phyloP scores from a whole-genome alignment of 1,139 yeast genomes.

The Barnettozyma hawaiiensis region DNA sequence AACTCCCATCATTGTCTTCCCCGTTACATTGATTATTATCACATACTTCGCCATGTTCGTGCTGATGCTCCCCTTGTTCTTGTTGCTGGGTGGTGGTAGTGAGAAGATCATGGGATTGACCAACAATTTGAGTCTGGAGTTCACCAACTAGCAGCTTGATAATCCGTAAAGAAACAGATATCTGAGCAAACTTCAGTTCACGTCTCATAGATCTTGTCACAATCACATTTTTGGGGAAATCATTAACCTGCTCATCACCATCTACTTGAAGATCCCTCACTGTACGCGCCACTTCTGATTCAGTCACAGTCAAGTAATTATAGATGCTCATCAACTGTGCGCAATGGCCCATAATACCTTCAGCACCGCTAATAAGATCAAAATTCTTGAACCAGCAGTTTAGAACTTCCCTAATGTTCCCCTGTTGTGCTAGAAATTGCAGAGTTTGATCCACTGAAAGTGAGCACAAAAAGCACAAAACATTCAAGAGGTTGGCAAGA shows the following conservation, averaged over 20 bases:
- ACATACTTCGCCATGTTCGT: slow-evolving; percentile 27
- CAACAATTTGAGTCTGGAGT: slow-evolving; percentile 48
- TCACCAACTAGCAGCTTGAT: slow-evolving; percentile 67
- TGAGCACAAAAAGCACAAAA: slow-evolving; percentile 67
- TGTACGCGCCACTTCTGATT: slow-evolving; percentile 23
- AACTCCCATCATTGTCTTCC: slow-evolving; percentile 23
- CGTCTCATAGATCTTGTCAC: slow-evolving; percentile 82
- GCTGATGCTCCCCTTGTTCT: slow-evolving; percentile 11
- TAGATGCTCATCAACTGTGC: slow-evolving; percentile 65
- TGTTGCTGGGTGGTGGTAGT: slow-evolving; percentile 3
- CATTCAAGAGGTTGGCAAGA: slow-evolving; percentile 68
- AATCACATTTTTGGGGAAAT: slow-evolving; percentile 57
- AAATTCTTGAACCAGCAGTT: slow-evolving; percentile 82
- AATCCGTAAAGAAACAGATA: slow-evolving; percentile 69
- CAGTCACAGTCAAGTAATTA: slow-evolving; percentile 2
- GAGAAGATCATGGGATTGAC: slow-evolving; percentile 26
- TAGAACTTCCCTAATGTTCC: slow-evolving; percentile 36
- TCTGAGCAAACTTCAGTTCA: slow-evolving; percentile 52
- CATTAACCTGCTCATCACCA: slow-evolving; percentile 52
- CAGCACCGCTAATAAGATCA: slow-evolving; percentile 69
- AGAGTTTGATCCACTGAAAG: slow-evolving; percentile 57
- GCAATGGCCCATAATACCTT: slow-evolving; percentile 64
- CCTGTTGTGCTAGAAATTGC: slow-evolving; percentile 47
- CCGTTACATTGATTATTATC: slow-evolving; percentile 12
- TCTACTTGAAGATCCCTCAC: slow-evolving; percentile 48